phyloP scores from a whole-genome alignment of 2,329 filamentous ascomycete species.

The Penicillium sumatraense region DNA sequence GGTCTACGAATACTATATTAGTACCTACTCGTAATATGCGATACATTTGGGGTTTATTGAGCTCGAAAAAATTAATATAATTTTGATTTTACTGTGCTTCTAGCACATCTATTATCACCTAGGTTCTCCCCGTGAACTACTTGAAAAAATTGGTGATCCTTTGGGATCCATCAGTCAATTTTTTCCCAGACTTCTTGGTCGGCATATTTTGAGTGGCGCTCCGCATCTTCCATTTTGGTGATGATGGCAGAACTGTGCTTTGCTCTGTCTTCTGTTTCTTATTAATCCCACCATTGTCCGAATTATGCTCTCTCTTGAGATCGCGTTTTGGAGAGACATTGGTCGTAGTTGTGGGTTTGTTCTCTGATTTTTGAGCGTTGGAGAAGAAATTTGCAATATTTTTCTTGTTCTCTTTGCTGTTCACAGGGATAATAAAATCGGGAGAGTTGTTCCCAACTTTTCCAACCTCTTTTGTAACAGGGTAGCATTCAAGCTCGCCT shows the following conservation, averaged over 20 bases:
- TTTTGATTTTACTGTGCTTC: not conserved
- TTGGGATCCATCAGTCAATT: conserved; percentile 54
- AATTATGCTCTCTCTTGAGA: conserved; percentile 54
- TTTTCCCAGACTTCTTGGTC: conserved; percentile 49
- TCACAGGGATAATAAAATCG: conserved; percentile 78
- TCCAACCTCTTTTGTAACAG: conserved; percentile 85
- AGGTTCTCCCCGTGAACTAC: too few species aligned
- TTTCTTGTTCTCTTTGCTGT: conserved; percentile 84
- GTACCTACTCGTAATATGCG: too few species aligned
- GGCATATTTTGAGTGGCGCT: conserved; percentile 63
- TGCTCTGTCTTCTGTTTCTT: conserved; percentile 33
- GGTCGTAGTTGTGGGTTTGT: conserved; percentile 30
- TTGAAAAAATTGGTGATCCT: conserved; percentile 57
- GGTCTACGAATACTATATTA: too few species aligned
- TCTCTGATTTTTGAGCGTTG: conserved; percentile 52
- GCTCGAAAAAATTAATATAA: too few species aligned
- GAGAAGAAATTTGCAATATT: conserved; percentile 95
- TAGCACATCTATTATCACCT: too few species aligned
- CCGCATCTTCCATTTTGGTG: conserved; percentile 55
- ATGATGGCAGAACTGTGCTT: conserved; percentile 29
- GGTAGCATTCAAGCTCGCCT: conserved; percentile 81
- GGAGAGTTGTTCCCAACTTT: conserved; percentile 93
- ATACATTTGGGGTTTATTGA: too few species aligned
- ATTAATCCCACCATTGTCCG: conserved; percentile 17
- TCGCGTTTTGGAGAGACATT: conserved; percentile 29